Percentiles rank a stretch among this genome's conserved stretches.
Conservation (phyloP, 345 rosid species). For the Lumnitzera littorea region DNA sequence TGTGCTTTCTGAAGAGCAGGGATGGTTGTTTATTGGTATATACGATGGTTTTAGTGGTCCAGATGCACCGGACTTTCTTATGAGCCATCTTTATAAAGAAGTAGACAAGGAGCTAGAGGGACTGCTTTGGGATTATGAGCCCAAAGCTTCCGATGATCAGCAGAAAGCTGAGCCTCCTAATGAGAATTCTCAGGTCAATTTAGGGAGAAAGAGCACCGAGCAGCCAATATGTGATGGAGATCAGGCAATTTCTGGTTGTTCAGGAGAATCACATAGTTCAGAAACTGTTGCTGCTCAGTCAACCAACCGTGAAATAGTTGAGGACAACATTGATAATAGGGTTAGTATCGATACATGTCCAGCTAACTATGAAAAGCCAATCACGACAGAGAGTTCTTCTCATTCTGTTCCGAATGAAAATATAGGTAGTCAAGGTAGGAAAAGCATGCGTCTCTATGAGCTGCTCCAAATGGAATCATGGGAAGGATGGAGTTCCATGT, state of each 20-base stretch:
- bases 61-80: constrained; percentile 93
- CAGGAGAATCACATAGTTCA: constrained; percentile 25
- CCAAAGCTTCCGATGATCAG: constrained; percentile 34
- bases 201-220: constrained; percentile 19
- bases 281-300: constrained; percentile 24
- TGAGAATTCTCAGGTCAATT: constrained; percentile 16
- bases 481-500: constrained; percentile 28
- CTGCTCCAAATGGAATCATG: constrained; percentile 69
- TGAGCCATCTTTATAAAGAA: constrained; percentile 79
- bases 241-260: constrained; percentile 25
- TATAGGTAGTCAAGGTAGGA: constrained; percentile 49
- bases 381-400: constrained; percentile 19
- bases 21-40: constrained; percentile 95
- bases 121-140: constrained; percentile 80
- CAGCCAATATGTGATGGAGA: constrained; percentile 20
- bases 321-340: constrained; percentile 29
- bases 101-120: constrained; percentile 91
- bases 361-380: constrained; percentile 16
- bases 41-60: constrained; percentile 99
- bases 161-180: constrained; percentile 21
- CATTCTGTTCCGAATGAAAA: constrained; percentile 32
- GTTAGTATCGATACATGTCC: constrained; percentile 17
- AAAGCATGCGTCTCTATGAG: constrained; percentile 80
- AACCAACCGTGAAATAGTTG: constrained; percentile 42
- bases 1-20: constrained; percentile 96